Evolutionary conservation across 495 filamentous ascomycete genomes (phyloP).

Genomic region (Penicillium coffeae): DNA sequence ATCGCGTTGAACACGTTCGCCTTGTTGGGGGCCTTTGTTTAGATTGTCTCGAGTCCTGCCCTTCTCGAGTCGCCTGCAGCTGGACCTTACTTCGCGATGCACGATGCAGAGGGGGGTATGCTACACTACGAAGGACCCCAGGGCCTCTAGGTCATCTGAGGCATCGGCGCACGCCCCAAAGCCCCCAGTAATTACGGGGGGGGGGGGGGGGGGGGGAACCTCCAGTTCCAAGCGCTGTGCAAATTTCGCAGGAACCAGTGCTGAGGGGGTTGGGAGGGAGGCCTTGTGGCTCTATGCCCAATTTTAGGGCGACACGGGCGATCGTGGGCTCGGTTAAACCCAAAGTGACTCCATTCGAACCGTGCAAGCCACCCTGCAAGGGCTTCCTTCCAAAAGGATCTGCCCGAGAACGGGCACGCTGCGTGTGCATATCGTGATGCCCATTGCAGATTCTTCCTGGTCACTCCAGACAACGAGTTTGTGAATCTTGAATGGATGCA

Average conservation of each 20-base stretch:
- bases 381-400: conserved; percentile 8
- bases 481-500: too few relatives aligned
- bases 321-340: conserved; percentile 4
- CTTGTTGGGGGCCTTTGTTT: conserved; percentile 16
- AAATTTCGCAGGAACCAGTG: too few relatives aligned
- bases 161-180: neutral
- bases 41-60: conserved; percentile 25
- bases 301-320: neutral
- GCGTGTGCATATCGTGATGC: conserved; percentile 7
- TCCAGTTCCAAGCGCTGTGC: too few relatives aligned
- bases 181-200: neutral
- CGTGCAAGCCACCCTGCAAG: conserved; percentile 8
- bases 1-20: too few relatives aligned
- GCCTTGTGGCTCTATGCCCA: neutral
- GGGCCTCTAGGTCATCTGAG: neutral
- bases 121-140: too few relatives aligned
- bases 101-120: conserved; percentile 12
- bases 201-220: neutral
- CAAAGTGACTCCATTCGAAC: neutral
- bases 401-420: conserved; percentile 14
- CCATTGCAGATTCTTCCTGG: conserved; percentile 9
- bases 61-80: conserved; percentile 6
- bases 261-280: conserved; percentile 1
- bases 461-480: neutral
- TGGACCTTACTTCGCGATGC: conserved; percentile 28